Evolutionary conservation across 2,329 filamentous ascomycete genomes (phyloP).

Genomic region (Herpotrichia juniperi): DNA sequence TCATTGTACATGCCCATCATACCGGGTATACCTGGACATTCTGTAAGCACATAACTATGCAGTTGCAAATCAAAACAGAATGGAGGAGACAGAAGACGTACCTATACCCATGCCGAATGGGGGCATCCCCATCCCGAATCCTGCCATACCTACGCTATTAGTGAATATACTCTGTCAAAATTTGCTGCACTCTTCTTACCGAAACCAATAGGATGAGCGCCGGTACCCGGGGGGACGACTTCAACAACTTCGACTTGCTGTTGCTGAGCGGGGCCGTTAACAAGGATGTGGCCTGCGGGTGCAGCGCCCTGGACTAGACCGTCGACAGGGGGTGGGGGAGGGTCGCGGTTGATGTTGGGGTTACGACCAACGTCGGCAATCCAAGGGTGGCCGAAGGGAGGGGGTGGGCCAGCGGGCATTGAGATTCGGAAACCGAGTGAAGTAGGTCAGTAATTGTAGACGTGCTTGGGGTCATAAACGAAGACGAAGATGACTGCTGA

Average conservation of each 20-base stretch:
- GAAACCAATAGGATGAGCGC: no score
- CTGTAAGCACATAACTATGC: no score
- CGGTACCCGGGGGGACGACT: neutral
- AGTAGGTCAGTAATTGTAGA: no score
- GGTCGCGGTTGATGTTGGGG: conserved; percentile 41
- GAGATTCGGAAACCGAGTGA: no score
- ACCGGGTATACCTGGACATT: conserved; percentile 17
- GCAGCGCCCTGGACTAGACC: conserved; percentile 18
- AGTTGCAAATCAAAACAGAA: no score
- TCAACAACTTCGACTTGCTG: neutral
- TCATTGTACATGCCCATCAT: conserved; percentile 4
- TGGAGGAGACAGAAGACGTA: no score
- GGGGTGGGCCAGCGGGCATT: conserved; percentile 36
- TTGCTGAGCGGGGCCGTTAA: conserved; percentile 5
- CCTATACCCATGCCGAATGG: no score
- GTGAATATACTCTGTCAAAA: no score
- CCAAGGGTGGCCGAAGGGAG: conserved; percentile 34
- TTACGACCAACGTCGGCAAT: conserved; percentile 38
- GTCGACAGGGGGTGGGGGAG: conserved; percentile 31
- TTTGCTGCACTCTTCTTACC: no score
- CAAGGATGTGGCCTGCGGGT: conserved; percentile 8
- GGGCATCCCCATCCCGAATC: no score
- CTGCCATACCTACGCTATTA: no score
- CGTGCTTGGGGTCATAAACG: neutral
- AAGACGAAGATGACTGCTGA: neutral